Base-by-base conservation (phyloP, 108 stramenopile species). In the Conticribra weissflogii region DNA sequence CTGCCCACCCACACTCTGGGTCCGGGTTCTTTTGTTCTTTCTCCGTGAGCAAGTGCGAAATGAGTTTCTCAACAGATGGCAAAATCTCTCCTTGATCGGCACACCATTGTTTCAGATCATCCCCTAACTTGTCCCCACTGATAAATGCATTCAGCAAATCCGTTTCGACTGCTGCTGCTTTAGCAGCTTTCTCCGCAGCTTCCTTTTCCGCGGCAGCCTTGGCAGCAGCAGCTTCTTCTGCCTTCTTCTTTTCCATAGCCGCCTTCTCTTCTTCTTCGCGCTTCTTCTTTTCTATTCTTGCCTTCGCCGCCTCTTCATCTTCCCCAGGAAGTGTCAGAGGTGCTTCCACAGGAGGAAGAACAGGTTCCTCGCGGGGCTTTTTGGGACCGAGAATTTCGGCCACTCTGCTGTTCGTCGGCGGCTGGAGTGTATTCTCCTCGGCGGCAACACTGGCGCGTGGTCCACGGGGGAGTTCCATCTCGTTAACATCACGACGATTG, bases 1-100 rank as follows among this genome's bases (percentile, higher is more conserved):
- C 89, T 0, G 88, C 93, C 93, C 93, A 95, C 3, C 51, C 56
- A 66, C 93, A 95, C 33, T 87, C 79, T 7, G 85, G 72, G 60
- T 92, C 85, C 32, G 90, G 90, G 41, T 85, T 84, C 16, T 84
- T 76, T 31, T 85, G 79, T 60, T 90, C 69, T 12, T 74, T 86
- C 74, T 88, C 83, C 0, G 66, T 62, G 32, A 94, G 64, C 21
- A 91, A 62, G n/a, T 80, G 71, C 44, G 82, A 86, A 0, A 94
- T 80, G 5, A 91, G 66, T 17, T 87, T 87, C 49, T 87, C 86
- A 3, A 91, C 78, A 28, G 83, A 64, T 16, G 86, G 86, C 36
- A 92, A 49, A 14, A 79, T 41, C 2, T 53, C 45, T 28, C 76
- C 61, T 59, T 85, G 78, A 17, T 83, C 76, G 32, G 51, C 52